Base-by-base conservation (phyloP, 2,329 filamentous ascomycete genomes). In the Paraphoma sp. region DNA sequence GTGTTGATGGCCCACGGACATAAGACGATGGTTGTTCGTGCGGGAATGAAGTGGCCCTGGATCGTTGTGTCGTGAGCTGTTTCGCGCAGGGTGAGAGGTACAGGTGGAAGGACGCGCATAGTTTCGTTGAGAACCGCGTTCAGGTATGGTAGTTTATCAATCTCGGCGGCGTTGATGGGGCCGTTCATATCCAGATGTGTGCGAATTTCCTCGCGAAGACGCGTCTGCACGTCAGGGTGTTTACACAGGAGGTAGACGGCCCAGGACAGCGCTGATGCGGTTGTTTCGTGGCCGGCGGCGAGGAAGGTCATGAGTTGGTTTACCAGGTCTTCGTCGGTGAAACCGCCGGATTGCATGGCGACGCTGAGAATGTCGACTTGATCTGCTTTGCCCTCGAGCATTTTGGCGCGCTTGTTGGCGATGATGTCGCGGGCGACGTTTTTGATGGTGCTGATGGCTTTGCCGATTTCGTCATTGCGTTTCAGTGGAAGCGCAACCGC, bases 281-380 rank as follows among this genome's bases (percentile, higher is more conserved):
- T 86, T 0, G 84, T 87, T 73, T 86, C 84, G 60, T 87, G 81
- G 42, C 80, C 82, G 0, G 92, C 92, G 0, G 89, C 89, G 5
- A 96, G 84, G 79, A 96, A 95, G 0, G 91, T 96, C 91, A 96
- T 95, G 72, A 95, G 85, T 77, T 96, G 92, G 73, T 95, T 90
- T 36, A 92, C 86, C n/a, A 96, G 84, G 57, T 92, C 87, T 47
- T 92, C 89, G 60, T 95, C 91, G 11, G 79, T 84, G 76, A 96
- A 95, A 6, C 82, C 86, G 45, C 90, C 90, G 40, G 87, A 92
- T 71, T 89, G 85, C 46, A 96, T 80, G 14, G 92, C 92, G 0
- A 94, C 89, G 1, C 89, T 92, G 33, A 96, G 81, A 55, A 97
- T 95, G 73, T 96, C 92, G 7, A 86, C 75, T 45, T 87, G 87